Percentiles rank a stretch among this genome's conserved stretches.
phyloP scores from a whole-genome alignment of 805 yeast genomes.

The Pichia sporocuriosa region DNA sequence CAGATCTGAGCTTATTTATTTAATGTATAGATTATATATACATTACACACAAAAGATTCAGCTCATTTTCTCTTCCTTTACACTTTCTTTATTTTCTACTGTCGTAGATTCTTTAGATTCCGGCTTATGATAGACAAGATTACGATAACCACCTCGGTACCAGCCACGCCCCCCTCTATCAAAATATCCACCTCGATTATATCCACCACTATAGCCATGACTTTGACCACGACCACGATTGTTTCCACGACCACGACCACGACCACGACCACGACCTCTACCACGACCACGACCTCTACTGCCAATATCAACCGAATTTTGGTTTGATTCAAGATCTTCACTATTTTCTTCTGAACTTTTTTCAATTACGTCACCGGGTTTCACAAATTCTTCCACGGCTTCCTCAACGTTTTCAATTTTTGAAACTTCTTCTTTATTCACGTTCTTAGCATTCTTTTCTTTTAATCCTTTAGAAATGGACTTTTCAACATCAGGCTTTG shows the following conservation, averaged over 20 bases:
- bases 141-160: slow-evolving; percentile 1
- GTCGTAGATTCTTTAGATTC: not conserved
- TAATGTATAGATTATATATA: too few species aligned
- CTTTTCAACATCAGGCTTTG: too few species aligned
- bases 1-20: too few species aligned
- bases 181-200: slow-evolving; percentile 9
- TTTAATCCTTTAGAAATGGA: too few species aligned
- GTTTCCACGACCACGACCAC: slow-evolving; percentile 3
- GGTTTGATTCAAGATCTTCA: not conserved
- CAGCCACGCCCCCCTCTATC: too few species aligned
- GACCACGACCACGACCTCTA: slow-evolving; percentile 5
- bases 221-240: slow-evolving; percentile 14
- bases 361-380: not conserved
- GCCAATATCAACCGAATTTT: not conserved
- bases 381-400: not conserved
- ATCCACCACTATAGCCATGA: not conserved
- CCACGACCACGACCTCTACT: slow-evolving; percentile 12
- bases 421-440: not conserved
- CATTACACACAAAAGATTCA: not conserved
- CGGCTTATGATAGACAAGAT: slow-evolving; percentile 3
- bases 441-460: not conserved
- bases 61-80: not conserved
- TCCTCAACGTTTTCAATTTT: not conserved
- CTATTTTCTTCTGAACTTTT: not conserved
- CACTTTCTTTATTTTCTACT: not conserved